A percentile compares a stretch with the other conserved stretches of the same genome.
These are phyloP conservation scores for Cymbidium sinense DNA, from an alignment of 106 monocot species.

Conservation along the genomic window DNA sequence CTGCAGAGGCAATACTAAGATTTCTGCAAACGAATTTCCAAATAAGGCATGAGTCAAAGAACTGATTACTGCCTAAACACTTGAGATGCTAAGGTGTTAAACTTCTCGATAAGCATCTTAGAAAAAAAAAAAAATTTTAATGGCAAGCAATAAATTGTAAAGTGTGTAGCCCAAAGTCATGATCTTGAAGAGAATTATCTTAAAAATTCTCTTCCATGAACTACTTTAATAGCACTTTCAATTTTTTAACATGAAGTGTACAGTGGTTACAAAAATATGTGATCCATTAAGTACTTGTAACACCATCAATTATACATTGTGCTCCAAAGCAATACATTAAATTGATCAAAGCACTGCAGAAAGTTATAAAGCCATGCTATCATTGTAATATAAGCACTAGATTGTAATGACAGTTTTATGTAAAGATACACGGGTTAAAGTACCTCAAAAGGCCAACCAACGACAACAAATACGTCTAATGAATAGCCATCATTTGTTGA, in stretches of 20 bases:
- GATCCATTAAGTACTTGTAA: not conserved
- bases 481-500: conserved; percentile 65
- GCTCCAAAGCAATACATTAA: not conserved
- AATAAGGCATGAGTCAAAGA: too few relatives aligned
- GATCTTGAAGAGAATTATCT: too few relatives aligned
- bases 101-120: too few relatives aligned
- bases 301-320: not conserved
- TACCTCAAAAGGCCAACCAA: conserved; percentile 64
- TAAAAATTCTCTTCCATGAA: too few relatives aligned
- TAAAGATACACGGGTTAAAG: not conserved
- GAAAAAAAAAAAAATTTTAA: too few relatives aligned
- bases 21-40: too few relatives aligned
- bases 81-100: too few relatives aligned
- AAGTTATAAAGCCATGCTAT: not conserved
- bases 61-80: too few relatives aligned
- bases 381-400: not conserved
- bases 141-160: too few relatives aligned
- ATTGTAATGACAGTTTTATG: not conserved
- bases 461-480: conserved; percentile 67
- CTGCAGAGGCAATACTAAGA: too few relatives aligned
- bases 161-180: too few relatives aligned
- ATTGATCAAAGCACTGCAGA: not conserved
- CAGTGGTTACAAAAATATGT: not conserved
- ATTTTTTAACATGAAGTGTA: not conserved
- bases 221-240: too few relatives aligned